Evolutionary conservation across 306 rosid genomes (phyloP).

Genomic region (Ziziphus jujuba): DNA sequence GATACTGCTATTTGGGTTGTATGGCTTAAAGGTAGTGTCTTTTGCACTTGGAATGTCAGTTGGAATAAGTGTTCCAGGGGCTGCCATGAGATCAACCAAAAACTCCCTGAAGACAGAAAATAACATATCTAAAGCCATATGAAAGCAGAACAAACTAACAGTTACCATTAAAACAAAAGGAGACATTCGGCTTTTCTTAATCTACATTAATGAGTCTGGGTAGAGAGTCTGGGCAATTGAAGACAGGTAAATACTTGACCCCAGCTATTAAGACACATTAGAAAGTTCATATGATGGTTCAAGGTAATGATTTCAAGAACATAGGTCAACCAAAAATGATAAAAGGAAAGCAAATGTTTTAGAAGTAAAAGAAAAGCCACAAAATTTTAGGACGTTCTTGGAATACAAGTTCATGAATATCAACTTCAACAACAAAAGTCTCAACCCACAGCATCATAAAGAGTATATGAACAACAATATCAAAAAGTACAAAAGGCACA

Average conservation of each 20-base stretch:
- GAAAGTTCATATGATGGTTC: background rate
- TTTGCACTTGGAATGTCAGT: conserved; percentile 67
- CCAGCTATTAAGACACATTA: background rate
- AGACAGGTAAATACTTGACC: conserved; percentile 1
- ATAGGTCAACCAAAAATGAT: background rate
- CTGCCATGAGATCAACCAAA: conserved; percentile 99
- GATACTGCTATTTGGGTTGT: conserved; percentile 50
- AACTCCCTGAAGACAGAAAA: conserved; percentile 79
- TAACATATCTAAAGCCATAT: conserved; percentile 29
- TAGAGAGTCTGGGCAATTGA: background rate
- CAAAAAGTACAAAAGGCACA: conserved; percentile 27
- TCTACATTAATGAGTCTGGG: background rate
- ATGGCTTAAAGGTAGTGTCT: conserved; percentile 54
- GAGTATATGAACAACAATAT: background rate
- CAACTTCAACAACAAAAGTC: conserved; percentile 6
- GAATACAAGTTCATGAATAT: background rate
- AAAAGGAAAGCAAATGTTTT: background rate
- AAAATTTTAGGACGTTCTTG: too few species aligned
- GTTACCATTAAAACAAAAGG: background rate
- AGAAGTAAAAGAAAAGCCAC: background rate
- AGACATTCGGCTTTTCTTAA: background rate
- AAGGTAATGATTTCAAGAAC: background rate
- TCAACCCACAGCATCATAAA: background rate
- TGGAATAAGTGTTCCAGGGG: conserved; percentile 94
- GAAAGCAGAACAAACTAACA: conserved; percentile 14